Evolutionary conservation across 306 rosid genomes (phyloP).

Genomic region (Glycine latifolia): DNA sequence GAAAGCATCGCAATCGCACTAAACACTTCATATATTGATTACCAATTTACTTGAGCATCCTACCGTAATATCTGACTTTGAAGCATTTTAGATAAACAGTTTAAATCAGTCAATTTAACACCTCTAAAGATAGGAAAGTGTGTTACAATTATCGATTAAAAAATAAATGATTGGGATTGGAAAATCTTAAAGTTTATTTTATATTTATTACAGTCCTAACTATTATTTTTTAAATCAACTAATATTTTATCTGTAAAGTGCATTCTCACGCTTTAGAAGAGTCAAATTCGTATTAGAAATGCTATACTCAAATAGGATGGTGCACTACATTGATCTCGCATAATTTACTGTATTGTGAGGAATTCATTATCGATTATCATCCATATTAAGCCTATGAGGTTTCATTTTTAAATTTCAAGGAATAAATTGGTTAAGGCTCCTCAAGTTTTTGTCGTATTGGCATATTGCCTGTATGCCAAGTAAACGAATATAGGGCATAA

Average conservation of each 20-base stretch:
- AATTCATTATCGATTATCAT: no score
- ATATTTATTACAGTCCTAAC: not conserved
- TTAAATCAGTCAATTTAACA: not conserved
- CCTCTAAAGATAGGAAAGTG: not conserved
- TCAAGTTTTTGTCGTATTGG: no score
- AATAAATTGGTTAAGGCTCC: no score
- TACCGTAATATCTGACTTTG: not conserved
- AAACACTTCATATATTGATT: conserved; percentile 25
- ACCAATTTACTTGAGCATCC: not conserved
- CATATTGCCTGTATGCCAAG: no score
- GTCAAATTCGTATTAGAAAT: not conserved
- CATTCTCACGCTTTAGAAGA: not conserved
- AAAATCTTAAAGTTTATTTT: not conserved
- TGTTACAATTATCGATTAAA: not conserved
- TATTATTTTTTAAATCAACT: not conserved
- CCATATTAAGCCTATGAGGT: no score
- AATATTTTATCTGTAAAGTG: no score
- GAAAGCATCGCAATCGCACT: not conserved
- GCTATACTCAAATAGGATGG: not conserved
- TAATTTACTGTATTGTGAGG: not conserved
- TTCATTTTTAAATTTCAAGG: no score
- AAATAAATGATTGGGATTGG: not conserved
- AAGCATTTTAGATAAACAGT: not conserved
- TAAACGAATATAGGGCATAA: no score
- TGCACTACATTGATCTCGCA: conserved; percentile 7